Percentiles rank a stretch among this genome's conserved stretches.
Evolutionary conservation across 345 rosid genomes (phyloP).

Genomic region (Abelmoschus esculentus): DNA sequence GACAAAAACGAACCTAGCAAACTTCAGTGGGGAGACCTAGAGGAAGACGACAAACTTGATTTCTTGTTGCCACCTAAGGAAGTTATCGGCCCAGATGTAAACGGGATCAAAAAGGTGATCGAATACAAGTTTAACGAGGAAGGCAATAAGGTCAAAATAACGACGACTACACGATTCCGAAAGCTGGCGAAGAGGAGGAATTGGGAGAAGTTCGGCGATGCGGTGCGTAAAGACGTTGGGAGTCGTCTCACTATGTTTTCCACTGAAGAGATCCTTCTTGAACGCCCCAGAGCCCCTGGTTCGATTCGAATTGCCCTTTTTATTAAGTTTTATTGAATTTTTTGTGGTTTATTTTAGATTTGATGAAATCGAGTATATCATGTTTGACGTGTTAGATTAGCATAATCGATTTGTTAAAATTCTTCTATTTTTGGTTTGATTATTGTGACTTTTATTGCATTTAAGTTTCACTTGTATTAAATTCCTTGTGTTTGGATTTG

Average conservation of each 20-base stretch:
- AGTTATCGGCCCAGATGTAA: too few relatives aligned
- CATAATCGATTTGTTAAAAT: not conserved
- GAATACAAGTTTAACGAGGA: too few relatives aligned
- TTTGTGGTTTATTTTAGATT: not conserved
- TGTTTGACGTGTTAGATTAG: not conserved
- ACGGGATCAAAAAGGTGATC: too few relatives aligned
- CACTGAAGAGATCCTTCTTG: slow-evolving; percentile 59
- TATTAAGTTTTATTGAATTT: not conserved
- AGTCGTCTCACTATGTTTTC: slow-evolving; percentile 66
- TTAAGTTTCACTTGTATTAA: not conserved
- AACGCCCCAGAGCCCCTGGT: slow-evolving; percentile 46
- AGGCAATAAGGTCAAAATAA: too few relatives aligned
- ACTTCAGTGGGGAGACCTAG: slow-evolving; percentile 72
- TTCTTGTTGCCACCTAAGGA: too few relatives aligned
- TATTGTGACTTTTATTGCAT: not conserved
- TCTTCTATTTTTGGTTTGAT: not conserved
- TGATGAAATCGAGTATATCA: not conserved
- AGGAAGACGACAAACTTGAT: slow-evolving; percentile 35
- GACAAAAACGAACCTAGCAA: slow-evolving; percentile 14
- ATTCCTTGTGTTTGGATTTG: not conserved
- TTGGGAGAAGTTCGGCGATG: slow-evolving; percentile 68
- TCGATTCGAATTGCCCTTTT: not conserved
- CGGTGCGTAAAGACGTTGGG: slow-evolving; percentile 56
- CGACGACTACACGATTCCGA: too few relatives aligned
- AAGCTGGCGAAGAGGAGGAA: slow-evolving; percentile 26